Evolutionary conservation across 1,139 yeast species (phyloP).

Genomic region (Nematodospora anomalae): DNA sequence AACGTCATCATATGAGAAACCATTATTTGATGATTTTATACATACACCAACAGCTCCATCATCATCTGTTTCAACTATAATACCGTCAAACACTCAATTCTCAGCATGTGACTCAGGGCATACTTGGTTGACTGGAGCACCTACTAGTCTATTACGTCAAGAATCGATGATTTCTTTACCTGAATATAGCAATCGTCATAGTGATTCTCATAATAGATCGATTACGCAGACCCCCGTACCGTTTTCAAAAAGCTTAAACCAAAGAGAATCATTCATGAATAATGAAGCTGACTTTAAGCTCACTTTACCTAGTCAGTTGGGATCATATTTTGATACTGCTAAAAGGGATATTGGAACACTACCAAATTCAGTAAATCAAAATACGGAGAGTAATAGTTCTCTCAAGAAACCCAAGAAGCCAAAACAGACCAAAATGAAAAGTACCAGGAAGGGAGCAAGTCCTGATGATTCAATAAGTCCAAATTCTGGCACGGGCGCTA

Average conservation of each 20-base stretch:
- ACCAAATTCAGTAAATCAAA: constrained; percentile 6
- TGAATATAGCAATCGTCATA: constrained; percentile 17
- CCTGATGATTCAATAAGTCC: constrained; percentile 3
- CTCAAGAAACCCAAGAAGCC: constrained; percentile 4
- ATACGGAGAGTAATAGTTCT: neutral
- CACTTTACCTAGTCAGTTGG: constrained; percentile 15
- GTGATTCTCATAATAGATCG: constrained; percentile 5
- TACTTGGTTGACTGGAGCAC: constrained; percentile 16
- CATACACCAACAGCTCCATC: constrained; percentile 11
- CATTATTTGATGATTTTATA: constrained; percentile 16
- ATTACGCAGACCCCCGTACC: constrained; percentile 6
- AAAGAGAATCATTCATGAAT: constrained; percentile 2
- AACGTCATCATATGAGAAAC: constrained; percentile 15
- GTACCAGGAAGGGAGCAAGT: constrained; percentile 8
- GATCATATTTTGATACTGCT: constrained; percentile 11
- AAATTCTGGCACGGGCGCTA: constrained; percentile 7
- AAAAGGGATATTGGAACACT: constrained; percentile 2
- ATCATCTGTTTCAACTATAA: constrained; percentile 12
- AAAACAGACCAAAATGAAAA: constrained; percentile 3
- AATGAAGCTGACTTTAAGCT: constrained; percentile 5
- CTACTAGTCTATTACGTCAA: constrained; percentile 20
- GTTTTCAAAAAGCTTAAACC: constrained; percentile 6
- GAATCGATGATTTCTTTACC: constrained; percentile 29
- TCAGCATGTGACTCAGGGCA: constrained; percentile 4
- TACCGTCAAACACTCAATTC: constrained; percentile 12